Conservation (phyloP, 495 filamentous ascomycete genomes). For the Neurospora africana region DNA sequence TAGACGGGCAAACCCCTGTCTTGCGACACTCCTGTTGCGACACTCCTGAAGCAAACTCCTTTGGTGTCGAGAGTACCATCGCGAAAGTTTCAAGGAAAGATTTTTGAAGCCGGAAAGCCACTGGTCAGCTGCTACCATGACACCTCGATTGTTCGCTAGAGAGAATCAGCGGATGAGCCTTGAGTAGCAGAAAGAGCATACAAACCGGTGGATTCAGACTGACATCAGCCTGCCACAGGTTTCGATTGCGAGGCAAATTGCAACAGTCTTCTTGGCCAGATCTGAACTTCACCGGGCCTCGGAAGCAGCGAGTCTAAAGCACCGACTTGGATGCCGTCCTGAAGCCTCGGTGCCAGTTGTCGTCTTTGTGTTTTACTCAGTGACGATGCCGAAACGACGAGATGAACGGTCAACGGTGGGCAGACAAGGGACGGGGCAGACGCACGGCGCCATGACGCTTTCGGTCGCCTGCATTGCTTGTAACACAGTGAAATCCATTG, state of each 20-base stretch:
- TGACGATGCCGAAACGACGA: neutral
- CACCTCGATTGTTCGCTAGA: neutral
- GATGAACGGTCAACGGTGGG: neutral
- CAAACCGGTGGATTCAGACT: neutral
- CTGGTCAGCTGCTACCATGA: neutral
- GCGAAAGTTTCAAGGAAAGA: neutral
- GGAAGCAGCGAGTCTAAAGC: neutral
- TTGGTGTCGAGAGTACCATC: neutral
- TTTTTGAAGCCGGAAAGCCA: neutral
- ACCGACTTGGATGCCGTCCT: neutral
- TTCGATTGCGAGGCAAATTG: neutral
- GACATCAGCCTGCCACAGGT: neutral
- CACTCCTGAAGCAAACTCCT: slow-evolving; percentile 33
- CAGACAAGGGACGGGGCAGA: neutral
- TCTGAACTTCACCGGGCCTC: neutral
- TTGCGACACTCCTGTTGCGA: slow-evolving; percentile 41
- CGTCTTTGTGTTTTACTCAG: neutral
- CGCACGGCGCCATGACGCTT: neutral
- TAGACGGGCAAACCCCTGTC: slow-evolving; percentile 29
- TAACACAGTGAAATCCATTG: neutral
- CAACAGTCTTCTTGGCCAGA: neutral
- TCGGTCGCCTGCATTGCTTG: neutral
- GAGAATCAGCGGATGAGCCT: neutral
- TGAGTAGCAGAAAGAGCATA: neutral
- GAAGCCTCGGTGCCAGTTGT: neutral